Evolutionary conservation across 2,329 filamentous ascomycete genomes (phyloP), one percentile per base, ranked within the genome.

Genomic region (Penicillium sp.): DNA sequence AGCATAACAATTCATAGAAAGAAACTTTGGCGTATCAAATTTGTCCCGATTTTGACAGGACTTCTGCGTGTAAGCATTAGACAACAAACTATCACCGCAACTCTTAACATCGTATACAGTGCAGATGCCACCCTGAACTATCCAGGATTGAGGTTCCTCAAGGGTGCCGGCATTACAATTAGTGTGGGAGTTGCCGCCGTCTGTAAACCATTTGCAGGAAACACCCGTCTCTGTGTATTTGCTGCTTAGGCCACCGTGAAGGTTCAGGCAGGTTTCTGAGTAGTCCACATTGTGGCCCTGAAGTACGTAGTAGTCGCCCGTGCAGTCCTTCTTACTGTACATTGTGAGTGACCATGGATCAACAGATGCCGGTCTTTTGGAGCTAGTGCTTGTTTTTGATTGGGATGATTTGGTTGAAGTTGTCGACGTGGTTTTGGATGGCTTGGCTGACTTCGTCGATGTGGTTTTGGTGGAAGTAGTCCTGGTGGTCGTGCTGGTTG

Each of bases 221-320:
- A 49, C 24, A 11, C 8, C 24, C 1, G 34, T 49, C 0, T 38
- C 24, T 7, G 46, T 18, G 11, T 10, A 6, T 10, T 29, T 6
- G n/a, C 5, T 39, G n/a, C 34, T 20, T 14, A 49, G 34, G 7
- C 24, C 16, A 22, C 34, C n/a, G 5, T 7, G 24, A 3, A 38
- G n/a, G 11, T 14, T 31, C 5, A 31, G 11, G 24, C 46, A 49
- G 4, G 9, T 31, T 1, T 38, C 7, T 16, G n/a, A 14, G 34
- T 29, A 38, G 16, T 22, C 46, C 34, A 20, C 5, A 29, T 46
- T 56, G 31, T 43, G 38, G 13, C 57, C 61, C 44, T 56, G 38
- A 4, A 62, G 18, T 18, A 55, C 5, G 37, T 60, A 60, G 35
- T 61, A 61, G 26, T 61, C 55, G 7, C 53, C 57, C 9, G 32